Conservation (phyloP, 495 filamentous ascomycete species). For the Aspergillus egyptiacus region DNA sequence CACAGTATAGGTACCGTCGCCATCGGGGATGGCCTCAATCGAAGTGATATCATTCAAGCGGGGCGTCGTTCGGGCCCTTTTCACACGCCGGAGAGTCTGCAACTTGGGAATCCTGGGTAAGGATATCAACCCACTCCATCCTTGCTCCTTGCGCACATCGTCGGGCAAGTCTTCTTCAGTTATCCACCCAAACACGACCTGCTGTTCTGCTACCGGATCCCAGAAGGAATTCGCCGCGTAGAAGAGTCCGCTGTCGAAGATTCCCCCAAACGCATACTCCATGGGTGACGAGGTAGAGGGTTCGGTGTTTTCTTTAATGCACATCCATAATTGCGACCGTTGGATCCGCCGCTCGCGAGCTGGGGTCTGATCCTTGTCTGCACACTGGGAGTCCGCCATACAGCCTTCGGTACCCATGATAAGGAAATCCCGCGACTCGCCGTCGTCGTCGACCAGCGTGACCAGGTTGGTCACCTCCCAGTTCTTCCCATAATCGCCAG, state of each 20-base stretch:
- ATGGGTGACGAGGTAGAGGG: neutral
- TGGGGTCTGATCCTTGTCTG: neutral
- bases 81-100: conserved; percentile 24
- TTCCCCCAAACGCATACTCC: conserved; percentile 25
- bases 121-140: conserved; percentile 39
- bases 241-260: conserved; percentile 34
- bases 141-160: conserved; percentile 28
- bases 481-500: conserved; percentile 49
- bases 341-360: neutral
- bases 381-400: neutral
- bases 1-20: conserved; percentile 24
- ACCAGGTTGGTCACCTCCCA: conserved; percentile 53
- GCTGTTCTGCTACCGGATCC: conserved; percentile 26
- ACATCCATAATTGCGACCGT: conserved; percentile 35
- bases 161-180: conserved; percentile 37
- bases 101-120: conserved; percentile 26
- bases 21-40: conserved; percentile 20
- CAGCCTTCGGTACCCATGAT: conserved; percentile 3
- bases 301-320: conserved; percentile 13
- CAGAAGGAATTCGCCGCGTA: conserved; percentile 39
- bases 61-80: conserved; percentile 24
- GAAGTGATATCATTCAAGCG: conserved; percentile 29
- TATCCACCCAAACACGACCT: conserved; percentile 35
- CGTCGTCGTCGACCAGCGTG: conserved; percentile 33
- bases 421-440: conserved; percentile 23